phyloP scores from a whole-genome alignment of 176 grass and related monocot genomes.

The Eremochloa ophiuroides region DNA sequence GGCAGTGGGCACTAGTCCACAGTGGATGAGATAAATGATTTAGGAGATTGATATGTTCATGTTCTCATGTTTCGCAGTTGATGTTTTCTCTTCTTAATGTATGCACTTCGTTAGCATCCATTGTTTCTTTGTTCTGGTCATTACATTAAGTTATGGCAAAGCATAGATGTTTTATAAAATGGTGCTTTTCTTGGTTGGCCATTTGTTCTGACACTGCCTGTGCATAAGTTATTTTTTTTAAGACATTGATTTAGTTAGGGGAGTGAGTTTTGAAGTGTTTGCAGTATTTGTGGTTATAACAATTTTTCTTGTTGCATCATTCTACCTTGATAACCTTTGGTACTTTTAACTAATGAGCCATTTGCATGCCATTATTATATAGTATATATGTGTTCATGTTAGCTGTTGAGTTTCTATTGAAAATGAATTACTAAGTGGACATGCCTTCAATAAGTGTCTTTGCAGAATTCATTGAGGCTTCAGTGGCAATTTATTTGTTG shows the following conservation, averaged over 20 bases:
- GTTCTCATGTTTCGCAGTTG: background rate
- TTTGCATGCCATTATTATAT: background rate
- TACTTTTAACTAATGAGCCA: background rate
- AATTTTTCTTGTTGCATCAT: background rate
- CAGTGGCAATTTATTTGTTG: background rate
- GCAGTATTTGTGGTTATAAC: background rate
- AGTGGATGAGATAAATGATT: no score
- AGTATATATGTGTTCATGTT: background rate
- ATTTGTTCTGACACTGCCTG: background rate
- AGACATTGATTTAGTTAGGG: background rate
- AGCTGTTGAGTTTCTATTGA: background rate
- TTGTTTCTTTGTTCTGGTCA: background rate
- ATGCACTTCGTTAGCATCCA: background rate
- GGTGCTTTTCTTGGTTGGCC: background rate
- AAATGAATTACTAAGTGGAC: background rate
- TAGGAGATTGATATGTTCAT: background rate
- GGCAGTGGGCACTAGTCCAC: background rate
- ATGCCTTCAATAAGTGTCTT: background rate
- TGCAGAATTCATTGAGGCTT: background rate
- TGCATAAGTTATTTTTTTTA: background rate
- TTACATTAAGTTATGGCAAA: background rate
- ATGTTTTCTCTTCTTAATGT: background rate
- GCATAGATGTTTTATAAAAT: background rate
- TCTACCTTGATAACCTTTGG: background rate
- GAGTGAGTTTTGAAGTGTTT: background rate